Evolutionary conservation across 1,284 basidiomycete species (phyloP).

Genomic region (Xerocomus subilludens): DNA sequence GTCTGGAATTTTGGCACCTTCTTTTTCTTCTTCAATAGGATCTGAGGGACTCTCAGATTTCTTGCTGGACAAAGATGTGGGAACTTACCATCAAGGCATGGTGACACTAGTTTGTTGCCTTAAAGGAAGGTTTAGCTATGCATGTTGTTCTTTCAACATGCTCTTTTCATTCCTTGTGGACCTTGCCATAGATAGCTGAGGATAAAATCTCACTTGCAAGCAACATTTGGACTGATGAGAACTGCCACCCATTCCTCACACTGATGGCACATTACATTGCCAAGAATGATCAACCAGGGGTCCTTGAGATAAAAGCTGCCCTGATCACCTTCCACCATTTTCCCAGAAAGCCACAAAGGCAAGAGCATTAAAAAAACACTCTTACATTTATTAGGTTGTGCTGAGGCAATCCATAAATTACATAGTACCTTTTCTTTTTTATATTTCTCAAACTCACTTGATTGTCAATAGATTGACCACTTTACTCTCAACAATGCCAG

Average conservation of each 20-base stretch:
- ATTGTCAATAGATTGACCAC: slow-evolving; percentile 11
- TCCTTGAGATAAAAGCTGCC: slow-evolving; percentile 10
- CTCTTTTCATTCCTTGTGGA: background rate
- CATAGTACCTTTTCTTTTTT: too few species aligned
- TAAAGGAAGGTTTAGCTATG: too few species aligned
- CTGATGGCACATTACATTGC: slow-evolving; percentile 10
- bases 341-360: slow-evolving; percentile 14
- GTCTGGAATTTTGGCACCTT: background rate
- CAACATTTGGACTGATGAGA: slow-evolving; percentile 16
- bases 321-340: slow-evolving; percentile 27
- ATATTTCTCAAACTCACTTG: background rate
- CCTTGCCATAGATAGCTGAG: background rate
- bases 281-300: background rate
- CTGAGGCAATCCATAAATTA: too few species aligned
- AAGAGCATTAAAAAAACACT: too few species aligned
- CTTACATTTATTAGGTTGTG: too few species aligned
- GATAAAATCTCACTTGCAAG: slow-evolving; percentile 10
- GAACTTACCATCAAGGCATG: slow-evolving; percentile 13
- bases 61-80: background rate
- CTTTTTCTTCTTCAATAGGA: background rate
- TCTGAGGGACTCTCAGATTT: background rate
- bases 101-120: slow-evolving; percentile 5
- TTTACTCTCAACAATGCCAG: slow-evolving; percentile 25
- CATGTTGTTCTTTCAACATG: slow-evolving; percentile 12
- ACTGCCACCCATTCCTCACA: background rate